A percentile compares a stretch with the other conserved stretches of the same genome.
Conservation (phyloP, 768 basidiomycete species). For the Hericium rajendrae region DNA sequence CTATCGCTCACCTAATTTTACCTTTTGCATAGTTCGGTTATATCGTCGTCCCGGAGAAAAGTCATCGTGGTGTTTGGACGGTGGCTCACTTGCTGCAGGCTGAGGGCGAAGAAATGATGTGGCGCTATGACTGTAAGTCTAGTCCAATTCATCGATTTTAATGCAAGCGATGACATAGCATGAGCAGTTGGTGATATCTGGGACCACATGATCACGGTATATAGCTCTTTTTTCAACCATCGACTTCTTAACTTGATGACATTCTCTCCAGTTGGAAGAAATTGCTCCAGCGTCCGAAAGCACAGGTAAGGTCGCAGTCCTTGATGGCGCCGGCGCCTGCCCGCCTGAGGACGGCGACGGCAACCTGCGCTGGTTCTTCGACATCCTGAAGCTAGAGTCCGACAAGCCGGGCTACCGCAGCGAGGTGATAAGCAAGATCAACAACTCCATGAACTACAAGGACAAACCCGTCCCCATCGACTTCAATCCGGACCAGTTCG, state of each 20-base stretch:
- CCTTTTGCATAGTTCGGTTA: neutral
- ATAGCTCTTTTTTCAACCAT: neutral
- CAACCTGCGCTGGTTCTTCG: neutral
- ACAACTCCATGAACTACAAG: neutral
- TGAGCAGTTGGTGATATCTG: neutral
- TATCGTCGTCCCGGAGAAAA: neutral
- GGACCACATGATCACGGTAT: neutral
- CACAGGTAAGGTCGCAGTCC: neutral
- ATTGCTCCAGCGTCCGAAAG: neutral
- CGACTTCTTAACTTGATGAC: neutral
- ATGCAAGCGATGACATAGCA: neutral
- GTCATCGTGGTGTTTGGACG: neutral
- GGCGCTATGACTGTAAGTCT: neutral
- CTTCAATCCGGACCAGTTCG: conserved; percentile 2
- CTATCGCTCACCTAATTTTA: no score
- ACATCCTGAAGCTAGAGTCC: neutral
- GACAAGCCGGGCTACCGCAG: neutral
- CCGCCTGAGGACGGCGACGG: neutral
- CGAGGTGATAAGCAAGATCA: neutral
- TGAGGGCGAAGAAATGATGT: neutral
- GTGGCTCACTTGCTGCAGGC: neutral
- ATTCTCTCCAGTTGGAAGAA: neutral
- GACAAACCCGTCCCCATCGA: neutral
- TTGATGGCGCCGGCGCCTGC: conserved; percentile 2
- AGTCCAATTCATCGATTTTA: neutral